Evolutionary conservation across 169 alveolate species (phyloP).

Genomic region (Blepharisma undulans): DNA sequence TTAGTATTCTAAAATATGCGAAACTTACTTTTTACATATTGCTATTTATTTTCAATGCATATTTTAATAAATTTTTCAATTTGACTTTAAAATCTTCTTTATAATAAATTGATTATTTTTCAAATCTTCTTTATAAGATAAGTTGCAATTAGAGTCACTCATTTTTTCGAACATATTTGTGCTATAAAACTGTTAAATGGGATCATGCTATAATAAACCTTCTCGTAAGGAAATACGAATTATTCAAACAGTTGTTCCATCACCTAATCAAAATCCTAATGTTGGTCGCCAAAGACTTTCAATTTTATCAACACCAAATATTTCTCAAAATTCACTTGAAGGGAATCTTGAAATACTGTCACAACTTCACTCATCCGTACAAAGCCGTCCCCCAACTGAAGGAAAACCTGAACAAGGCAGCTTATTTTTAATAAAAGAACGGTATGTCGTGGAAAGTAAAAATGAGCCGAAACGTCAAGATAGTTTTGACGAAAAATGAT

Average conservation of each 20-base stretch:
- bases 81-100: too few relatives aligned
- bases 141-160: neutral
- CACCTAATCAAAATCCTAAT: neutral
- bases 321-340: neutral
- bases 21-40: neutral
- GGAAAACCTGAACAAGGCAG: neutral
- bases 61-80: too few relatives aligned
- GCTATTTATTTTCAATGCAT: neutral
- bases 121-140: neutral
- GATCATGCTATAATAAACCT: neutral
- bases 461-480: neutral
- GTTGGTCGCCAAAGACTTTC: neutral
- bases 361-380: neutral
- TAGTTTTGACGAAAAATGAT: constrained; percentile 29
- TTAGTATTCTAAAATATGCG: neutral
- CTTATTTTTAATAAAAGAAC: neutral
- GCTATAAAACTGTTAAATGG: neutral
- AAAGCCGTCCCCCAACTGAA: neutral
- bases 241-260: neutral
- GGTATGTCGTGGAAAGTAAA: neutral
- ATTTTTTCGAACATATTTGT: neutral
- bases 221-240: neutral
- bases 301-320: neutral
- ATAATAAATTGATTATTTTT: too few relatives aligned
- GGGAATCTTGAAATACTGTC: neutral